Evolutionary conservation across 345 rosid species (phyloP), one percentile per base, ranked within the genome.

Genomic region (Cardamine chenopodiifolia): DNA sequence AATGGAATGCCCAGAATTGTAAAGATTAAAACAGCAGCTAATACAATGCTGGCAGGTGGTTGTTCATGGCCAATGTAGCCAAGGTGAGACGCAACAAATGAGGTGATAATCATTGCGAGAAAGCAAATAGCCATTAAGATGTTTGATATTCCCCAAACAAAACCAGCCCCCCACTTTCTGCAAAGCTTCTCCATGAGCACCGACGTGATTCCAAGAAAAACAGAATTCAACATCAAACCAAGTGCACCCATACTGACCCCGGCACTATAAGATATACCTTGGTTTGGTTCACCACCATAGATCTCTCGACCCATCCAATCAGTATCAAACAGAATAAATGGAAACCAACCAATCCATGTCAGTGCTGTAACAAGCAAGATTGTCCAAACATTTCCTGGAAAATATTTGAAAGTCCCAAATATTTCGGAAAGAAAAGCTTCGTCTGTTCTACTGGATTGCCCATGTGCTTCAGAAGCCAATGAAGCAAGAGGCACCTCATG

Each of bases 261-360:
- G 35, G 66, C n/a, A 76, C 70, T 85, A 59, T 95, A 95, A 48
- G 34, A 72, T 52, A 56, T 67, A 63, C 97, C 98, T 78, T 76
- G 81, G 77, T 90, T 89, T 53, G 98, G 99, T 72, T 83, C 61
- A 35, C 97, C 97, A 29, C 99, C 91, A 47, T 85, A 95, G 49
- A 90, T 87, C 84, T 95, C 97, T 76, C 98, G 81, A 59, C 99
- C 98, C 97, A 92, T 89, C 97, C 97, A 95, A 75, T 95, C 97
- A 70, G 99, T 95, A 81, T 95, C 99, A 72, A 88, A 90, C 69
- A 92, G 85, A 73, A 88, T 84, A 82, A 86, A 92, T 7, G 98
- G 98, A 84, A 92, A 92, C 96, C 98, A 90, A 67, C 96, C 95
- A 44, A 87, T 82, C 96, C 98, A 92, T 73, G 90, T 92, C 74